Base-by-base conservation (phyloP, 805 yeast species). In the Kodamaea kakaduensis region DNA sequence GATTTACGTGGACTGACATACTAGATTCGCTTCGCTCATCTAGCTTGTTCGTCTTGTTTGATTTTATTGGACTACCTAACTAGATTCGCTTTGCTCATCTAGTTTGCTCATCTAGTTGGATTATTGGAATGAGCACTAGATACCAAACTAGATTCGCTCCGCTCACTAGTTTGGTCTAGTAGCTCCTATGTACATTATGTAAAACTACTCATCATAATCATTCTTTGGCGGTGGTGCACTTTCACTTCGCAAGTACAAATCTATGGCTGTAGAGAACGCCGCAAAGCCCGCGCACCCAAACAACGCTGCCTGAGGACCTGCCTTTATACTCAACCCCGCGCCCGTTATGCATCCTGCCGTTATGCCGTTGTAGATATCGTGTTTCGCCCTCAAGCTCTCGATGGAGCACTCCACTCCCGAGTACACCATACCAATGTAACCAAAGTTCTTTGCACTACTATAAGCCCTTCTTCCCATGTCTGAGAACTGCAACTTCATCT, bases 241-340 rank as follows among this genome's bases (percentile, higher is more conserved):
- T 47, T 88, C 97, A 48, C 84, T 78, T 48, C 89, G 75, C 82
- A 89, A 73, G 51, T 89, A 89, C 46, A 84, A 56, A 55, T 89
- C 96, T 40, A 89, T 77, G 5, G 95, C 95, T 3, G 87, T 80
- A 37, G 95, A 82, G 58, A 93, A 93, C 6, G 93, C 95, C 2
- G 97, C 97, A 66, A 93, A 93, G 6, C 97, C 98, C 17, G 94
- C 96, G 69, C 97, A 93, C 1, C 98, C 98, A 40, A 89, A 57
- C 17, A 79, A 50, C 0, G 96, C 93, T 18, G 95, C 94, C 50
- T 81, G 88, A 1, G 98, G 98, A 1, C 98, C 98, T 31, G 93
- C 78, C 54, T 84, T 86, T 47, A 84, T 73, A 2, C 97, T 95
- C 34, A 93, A 71, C 0, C 96, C 97, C 21, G 96, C 98, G 28